Percentiles rank a stretch among this genome's conserved stretches.
Evolutionary conservation across 768 basidiomycete species (phyloP).

Genomic region (Fomitopsis serialis): DNA sequence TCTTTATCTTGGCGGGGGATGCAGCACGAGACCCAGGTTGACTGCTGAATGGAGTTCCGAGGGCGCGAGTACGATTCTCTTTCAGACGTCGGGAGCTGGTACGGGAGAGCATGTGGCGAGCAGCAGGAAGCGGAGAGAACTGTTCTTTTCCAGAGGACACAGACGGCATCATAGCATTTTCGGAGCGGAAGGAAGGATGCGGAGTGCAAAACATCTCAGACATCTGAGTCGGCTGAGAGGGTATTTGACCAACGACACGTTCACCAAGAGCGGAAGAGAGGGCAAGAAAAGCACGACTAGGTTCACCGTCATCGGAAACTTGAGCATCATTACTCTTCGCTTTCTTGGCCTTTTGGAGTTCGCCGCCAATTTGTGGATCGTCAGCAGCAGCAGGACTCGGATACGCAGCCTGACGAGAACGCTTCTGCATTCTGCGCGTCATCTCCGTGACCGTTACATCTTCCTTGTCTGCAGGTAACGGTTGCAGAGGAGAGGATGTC

Average conservation of each 20-base stretch:
- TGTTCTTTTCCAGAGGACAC: conserved; percentile 21
- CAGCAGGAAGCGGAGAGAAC: conserved; percentile 39
- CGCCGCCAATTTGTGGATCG: conserved; percentile 13
- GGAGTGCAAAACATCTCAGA: conserved; percentile 7
- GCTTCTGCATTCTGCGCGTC: conserved; percentile 41
- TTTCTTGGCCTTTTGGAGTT: conserved; percentile 29
- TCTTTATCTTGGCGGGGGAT: conserved; percentile 24
- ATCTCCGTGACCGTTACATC: conserved; percentile 36
- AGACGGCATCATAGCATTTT: conserved; percentile 7
- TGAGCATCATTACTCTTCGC: conserved; percentile 10
- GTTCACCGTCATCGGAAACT: conserved; percentile 1
- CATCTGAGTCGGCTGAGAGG: conserved; percentile 6
- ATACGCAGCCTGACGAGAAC: conserved; percentile 34
- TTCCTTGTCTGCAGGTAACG: conserved; percentile 18
- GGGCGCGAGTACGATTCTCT: conserved; percentile 27
- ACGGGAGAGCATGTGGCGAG: conserved; percentile 30
- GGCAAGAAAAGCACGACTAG: not conserved
- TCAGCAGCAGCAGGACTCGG: not conserved
- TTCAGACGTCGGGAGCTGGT: conserved; percentile 36
- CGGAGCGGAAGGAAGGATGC: conserved; percentile 10
- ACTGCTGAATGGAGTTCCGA: conserved; percentile 44
- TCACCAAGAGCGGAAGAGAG: not conserved
- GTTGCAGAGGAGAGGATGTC: conserved; percentile 23
- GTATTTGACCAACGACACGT: conserved; percentile 3
- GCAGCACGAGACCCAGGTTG: conserved; percentile 35